Evolutionary conservation across 2,329 filamentous ascomycete genomes (phyloP).

Genomic region (Colletotrichum sp.): DNA sequence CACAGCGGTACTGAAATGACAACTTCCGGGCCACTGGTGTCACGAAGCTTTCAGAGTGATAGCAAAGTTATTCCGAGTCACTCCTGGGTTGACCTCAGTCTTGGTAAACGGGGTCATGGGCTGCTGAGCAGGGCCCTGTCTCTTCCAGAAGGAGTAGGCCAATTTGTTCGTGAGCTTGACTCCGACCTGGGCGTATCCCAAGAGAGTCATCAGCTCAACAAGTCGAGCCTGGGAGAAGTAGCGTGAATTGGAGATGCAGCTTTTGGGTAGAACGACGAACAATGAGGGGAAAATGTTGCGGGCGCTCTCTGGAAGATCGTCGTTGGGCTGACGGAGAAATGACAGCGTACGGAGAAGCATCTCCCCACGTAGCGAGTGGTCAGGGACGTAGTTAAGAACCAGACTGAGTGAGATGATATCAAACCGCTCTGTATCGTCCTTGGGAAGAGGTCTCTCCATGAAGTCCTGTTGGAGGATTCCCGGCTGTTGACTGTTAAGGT

Average conservation of each 20-base stretch:
- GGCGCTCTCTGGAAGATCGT: conserved; percentile 21
- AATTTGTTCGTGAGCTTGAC: conserved; percentile 83
- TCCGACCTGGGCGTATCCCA: conserved; percentile 73
- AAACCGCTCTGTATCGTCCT: conserved; percentile 67
- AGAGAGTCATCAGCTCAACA: conserved; percentile 71
- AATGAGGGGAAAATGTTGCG: conserved; percentile 65
- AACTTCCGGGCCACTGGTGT: conserved; percentile 9
- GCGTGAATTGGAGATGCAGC: conserved; percentile 88
- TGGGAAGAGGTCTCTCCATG: conserved; percentile 82
- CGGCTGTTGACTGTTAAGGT: conserved; percentile 84
- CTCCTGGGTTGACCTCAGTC: conserved; percentile 76
- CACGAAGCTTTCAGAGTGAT: conserved; percentile 64
- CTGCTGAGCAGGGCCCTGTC: conserved; percentile 28
- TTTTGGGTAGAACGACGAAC: conserved; percentile 88
- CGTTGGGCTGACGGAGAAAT: conserved; percentile 61
- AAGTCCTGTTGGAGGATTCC: conserved; percentile 91
- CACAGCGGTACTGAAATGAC: neutral
- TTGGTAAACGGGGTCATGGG: conserved; percentile 63
- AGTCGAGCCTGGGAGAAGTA: conserved; percentile 80
- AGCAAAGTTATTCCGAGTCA: conserved; percentile 87
- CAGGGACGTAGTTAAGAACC: conserved; percentile 92
- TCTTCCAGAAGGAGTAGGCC: conserved; percentile 86
- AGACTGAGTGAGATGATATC: conserved; percentile 91
- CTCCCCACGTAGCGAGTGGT: conserved; percentile 74
- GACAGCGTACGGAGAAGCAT: conserved; percentile 81